A percentile compares a stretch with the other conserved stretches of the same genome.
Conservation (phyloP, 805 yeast genomes). For the Pichia membranifaciens region DNA sequence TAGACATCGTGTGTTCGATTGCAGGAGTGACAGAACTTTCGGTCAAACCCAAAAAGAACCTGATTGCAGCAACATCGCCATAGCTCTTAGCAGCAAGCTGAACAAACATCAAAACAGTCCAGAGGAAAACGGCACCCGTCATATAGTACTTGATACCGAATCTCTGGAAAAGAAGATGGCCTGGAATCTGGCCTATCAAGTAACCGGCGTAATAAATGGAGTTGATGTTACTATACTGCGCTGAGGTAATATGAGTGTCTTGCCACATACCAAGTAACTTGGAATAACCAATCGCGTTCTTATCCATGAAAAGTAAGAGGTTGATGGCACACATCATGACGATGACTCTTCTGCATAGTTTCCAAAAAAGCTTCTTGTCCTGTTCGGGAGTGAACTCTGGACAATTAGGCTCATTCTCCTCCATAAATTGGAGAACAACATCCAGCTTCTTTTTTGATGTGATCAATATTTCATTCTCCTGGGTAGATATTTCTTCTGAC, state of each 20-base stretch:
- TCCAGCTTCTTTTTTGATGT: not conserved
- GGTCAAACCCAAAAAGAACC: conserved; percentile 48
- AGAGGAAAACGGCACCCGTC: conserved; percentile 31
- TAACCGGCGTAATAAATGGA: conserved; percentile 51
- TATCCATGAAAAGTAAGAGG: conserved; percentile 30
- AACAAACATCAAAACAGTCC: conserved; percentile 43
- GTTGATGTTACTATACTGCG: conserved; percentile 38
- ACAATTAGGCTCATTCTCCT: conserved; percentile 16
- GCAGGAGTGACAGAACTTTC: conserved; percentile 41
- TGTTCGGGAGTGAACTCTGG: conserved; percentile 19
- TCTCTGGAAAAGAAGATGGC: conserved; percentile 38
- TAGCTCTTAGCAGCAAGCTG: conserved; percentile 40
- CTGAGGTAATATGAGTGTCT: conserved; percentile 16
- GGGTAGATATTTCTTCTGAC: not conserved
- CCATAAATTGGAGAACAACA: conserved; percentile 16
- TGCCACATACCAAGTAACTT: not conserved
- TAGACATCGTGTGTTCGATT: conserved; percentile 42
- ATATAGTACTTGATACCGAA: conserved; percentile 37
- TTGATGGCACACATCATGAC: conserved; percentile 20
- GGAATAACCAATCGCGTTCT: conserved; percentile 31
- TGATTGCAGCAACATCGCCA: conserved; percentile 39
- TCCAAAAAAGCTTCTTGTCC: conserved; percentile 19
- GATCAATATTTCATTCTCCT: not conserved
- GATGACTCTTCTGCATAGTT: not conserved
- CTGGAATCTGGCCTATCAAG: conserved; percentile 36